Percentiles rank a stretch among this genome's conserved stretches.
These are phyloP conservation scores for Saccharomycopsis lassenensis DNA, from an alignment of 805 yeast species.

Conservation along the genomic window DNA sequence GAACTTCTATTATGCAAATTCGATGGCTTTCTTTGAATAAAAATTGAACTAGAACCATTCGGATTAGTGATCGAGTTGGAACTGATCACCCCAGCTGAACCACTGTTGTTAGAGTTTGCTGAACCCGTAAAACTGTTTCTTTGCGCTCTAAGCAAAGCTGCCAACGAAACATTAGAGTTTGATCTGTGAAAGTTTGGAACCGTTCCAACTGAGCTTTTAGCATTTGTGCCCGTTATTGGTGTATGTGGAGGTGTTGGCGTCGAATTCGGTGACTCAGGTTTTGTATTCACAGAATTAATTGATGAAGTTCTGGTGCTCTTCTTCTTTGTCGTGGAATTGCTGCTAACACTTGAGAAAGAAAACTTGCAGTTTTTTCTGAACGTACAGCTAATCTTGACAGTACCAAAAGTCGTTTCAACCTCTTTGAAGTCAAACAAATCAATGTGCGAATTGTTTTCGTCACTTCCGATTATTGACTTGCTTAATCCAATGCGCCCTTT, in stretches of 20 bases:
- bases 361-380: constrained; percentile 12
- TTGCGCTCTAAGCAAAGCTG: constrained; percentile 12
- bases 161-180: constrained; percentile 12
- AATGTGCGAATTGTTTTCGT: not conserved
- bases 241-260: constrained; percentile 8
- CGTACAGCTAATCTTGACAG: constrained; percentile 1
- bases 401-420: constrained; percentile 1
- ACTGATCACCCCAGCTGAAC: not conserved
- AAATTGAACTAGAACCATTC: not conserved
- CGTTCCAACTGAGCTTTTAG: not conserved
- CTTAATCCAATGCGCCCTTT: constrained; percentile 15
- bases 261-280: not conserved
- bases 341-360: not conserved
- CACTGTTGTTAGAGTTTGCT: not conserved
- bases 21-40: not conserved
- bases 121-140: constrained; percentile 7
- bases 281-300: constrained; percentile 1
- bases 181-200: constrained; percentile 7
- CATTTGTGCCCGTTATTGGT: not conserved
- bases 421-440: constrained; percentile 1
- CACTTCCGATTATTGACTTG: constrained; percentile 5
- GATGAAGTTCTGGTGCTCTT: no score
- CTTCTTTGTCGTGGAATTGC: no score
- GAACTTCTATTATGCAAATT: not conserved
- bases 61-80: not conserved